Conservation (phyloP, 1,284 basidiomycete species). For the Cystobasidium pallidum region DNA sequence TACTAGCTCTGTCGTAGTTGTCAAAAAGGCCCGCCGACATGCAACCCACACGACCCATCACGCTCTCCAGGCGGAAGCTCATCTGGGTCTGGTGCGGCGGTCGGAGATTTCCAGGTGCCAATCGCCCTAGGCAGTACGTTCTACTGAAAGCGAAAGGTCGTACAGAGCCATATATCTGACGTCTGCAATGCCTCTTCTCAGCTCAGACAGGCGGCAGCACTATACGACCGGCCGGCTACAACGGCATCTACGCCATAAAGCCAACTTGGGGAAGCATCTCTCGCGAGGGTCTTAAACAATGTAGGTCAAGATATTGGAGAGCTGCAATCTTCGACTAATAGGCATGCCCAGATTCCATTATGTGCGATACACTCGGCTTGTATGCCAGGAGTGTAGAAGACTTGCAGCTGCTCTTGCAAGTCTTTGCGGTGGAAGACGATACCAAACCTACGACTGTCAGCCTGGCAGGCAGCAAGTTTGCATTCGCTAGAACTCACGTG, state of each 20-base stretch:
- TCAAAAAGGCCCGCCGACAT: conserved; percentile 44
- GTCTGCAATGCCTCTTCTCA: not conserved
- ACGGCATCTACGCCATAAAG: conserved; percentile 54
- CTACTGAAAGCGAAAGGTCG: conserved; percentile 26
- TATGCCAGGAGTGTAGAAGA: conserved; percentile 53
- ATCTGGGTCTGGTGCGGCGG: conserved; percentile 53
- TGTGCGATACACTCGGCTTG: conserved; percentile 53
- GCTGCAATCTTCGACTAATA: not conserved
- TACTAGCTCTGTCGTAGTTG: conserved; percentile 7
- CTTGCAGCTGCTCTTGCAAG: conserved; percentile 51
- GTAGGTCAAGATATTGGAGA: conserved; percentile 3
- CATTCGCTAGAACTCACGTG: conserved; percentile 49
- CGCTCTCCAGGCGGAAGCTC: conserved; percentile 54
- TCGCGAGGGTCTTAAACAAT: conserved; percentile 53
- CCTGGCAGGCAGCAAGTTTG: conserved; percentile 68
- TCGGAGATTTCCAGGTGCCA: conserved; percentile 54
- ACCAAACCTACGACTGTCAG: conserved; percentile 58
- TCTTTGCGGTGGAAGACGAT: conserved; percentile 52
- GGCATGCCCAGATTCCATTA: not conserved
- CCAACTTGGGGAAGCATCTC: conserved; percentile 55
- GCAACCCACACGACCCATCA: conserved; percentile 50
- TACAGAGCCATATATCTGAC: not conserved
- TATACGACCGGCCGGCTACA: conserved; percentile 54
- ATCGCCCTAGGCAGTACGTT: conserved; percentile 53
- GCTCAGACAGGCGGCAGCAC: conserved; percentile 52